These are phyloP conservation scores for Pistacia integerrima DNA, from an alignment of 345 rosid species.

Conservation along the genomic window DNA sequence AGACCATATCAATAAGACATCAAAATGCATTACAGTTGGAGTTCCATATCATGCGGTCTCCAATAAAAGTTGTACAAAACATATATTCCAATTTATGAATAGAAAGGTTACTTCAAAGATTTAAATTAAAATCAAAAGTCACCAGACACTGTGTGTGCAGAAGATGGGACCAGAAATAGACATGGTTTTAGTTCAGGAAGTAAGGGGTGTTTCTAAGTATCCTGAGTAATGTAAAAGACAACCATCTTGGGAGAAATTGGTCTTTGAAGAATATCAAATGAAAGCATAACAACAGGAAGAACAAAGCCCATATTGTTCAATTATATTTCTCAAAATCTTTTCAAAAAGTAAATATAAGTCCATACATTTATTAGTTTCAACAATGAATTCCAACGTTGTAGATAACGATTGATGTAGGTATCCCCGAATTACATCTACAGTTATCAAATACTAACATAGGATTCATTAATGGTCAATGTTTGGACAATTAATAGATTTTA, in stretches of 20 bases:
- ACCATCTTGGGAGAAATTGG: conserved; percentile 80
- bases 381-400: conserved; percentile 67
- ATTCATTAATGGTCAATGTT: conserved; percentile 33
- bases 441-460: conserved; percentile 70
- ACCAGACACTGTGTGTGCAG: background rate
- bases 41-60: conserved; percentile 8
- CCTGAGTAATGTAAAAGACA: conserved; percentile 86
- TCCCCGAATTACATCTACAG: conserved; percentile 76
- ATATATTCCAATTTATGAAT: background rate
- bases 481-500: background rate
- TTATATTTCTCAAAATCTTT: background rate
- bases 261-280: conserved; percentile 66
- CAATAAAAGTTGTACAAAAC: conserved; percentile 7
- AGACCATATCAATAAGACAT: background rate
- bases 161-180: conserved; percentile 24
- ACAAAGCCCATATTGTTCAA: conserved; percentile 18
- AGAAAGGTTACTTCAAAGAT: conserved; percentile 7
- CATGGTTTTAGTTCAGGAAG: conserved; percentile 84
- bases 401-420: conserved; percentile 76
- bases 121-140: background rate
- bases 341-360: background rate
- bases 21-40: conserved; percentile 2
- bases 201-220: conserved; percentile 84
- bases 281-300: conserved; percentile 21
- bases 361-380: conserved; percentile 73